phyloP scores from a whole-genome alignment of 441 rosid species.

The Rhodomyrtus psidioides region DNA sequence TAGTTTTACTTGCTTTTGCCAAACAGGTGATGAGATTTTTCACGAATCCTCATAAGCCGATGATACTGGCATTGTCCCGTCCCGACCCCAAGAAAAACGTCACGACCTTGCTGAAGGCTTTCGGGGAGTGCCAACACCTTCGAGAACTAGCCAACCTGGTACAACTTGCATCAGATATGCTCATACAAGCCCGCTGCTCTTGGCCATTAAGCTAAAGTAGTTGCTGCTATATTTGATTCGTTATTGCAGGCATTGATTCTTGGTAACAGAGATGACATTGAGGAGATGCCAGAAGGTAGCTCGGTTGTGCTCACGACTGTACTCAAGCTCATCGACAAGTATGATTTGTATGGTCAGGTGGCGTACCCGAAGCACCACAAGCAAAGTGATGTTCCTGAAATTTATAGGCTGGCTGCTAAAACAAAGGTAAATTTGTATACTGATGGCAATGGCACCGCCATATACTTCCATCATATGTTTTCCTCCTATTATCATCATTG shows the following conservation, averaged over 20 bases:
- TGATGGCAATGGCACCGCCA: neutral
- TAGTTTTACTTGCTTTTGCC: neutral
- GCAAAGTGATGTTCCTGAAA: conserved; percentile 66
- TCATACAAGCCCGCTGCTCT: neutral
- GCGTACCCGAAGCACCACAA: conserved; percentile 79
- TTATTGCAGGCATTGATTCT: conserved; percentile 54
- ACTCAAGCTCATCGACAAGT: conserved; percentile 63
- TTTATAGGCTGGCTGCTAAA: conserved; percentile 67
- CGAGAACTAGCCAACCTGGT: conserved; percentile 94
- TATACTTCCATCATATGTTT: neutral
- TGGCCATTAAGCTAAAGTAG: neutral
- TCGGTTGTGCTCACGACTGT: conserved; percentile 50
- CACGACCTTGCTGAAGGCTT: conserved; percentile 86
- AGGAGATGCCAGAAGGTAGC: conserved; percentile 56
- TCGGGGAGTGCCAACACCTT: conserved; percentile 80
- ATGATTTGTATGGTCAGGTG: conserved; percentile 65
- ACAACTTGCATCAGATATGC: neutral
- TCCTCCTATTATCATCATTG: neutral
- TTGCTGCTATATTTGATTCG: neutral
- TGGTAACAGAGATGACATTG: conserved; percentile 71
- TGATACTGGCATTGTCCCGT: conserved; percentile 83
- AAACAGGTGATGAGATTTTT: conserved; percentile 84
- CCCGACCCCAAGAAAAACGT: conserved; percentile 95
- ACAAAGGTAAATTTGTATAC: conserved; percentile 39
- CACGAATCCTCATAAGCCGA: conserved; percentile 90